phyloP scores from a whole-genome alignment of 2,329 filamentous ascomycete genomes.

The Tricladium varicosporioides region DNA sequence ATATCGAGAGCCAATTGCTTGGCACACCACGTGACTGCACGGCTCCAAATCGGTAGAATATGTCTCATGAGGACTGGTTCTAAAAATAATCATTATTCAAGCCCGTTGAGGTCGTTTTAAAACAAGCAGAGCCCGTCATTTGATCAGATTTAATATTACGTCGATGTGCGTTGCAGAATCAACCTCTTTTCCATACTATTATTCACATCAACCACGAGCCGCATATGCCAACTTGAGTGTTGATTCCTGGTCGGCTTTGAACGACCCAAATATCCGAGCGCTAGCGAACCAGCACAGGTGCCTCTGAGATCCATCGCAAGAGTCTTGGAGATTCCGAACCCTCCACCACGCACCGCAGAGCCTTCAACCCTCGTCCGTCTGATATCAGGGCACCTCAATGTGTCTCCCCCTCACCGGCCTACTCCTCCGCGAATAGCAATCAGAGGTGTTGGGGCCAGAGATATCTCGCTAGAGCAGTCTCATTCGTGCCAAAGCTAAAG shows the following conservation, averaged over 20 bases:
- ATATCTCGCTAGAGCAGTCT: constrained; percentile 15
- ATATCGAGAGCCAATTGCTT: neutral
- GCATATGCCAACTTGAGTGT: neutral
- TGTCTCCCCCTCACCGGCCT: constrained; percentile 10
- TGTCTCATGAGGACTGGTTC: neutral
- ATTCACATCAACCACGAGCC: neutral
- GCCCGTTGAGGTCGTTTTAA: neutral
- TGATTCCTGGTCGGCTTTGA: neutral
- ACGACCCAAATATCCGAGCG: constrained; percentile 7
- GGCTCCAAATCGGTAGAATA: neutral
- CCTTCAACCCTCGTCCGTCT: constrained; percentile 18
- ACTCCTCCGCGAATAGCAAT: constrained; percentile 20
- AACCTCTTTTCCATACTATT: neutral
- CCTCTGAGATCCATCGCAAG: constrained; percentile 21
- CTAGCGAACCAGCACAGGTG: constrained; percentile 8
- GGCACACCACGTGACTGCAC: neutral
- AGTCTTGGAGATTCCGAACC: constrained; percentile 18
- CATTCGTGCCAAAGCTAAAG: constrained; percentile 3
- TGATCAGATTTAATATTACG: neutral
- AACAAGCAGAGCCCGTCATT: neutral
- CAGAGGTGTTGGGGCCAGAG: constrained; percentile 9
- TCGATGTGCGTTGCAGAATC: neutral
- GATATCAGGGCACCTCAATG: constrained; percentile 22
- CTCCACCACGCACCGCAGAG: constrained; percentile 13
- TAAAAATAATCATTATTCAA: neutral